A percentile compares a stretch with the other conserved stretches of the same genome.
Conservation (phyloP, 2,329 filamentous ascomycete species). For the Akanthomyces uredinophilus region DNA sequence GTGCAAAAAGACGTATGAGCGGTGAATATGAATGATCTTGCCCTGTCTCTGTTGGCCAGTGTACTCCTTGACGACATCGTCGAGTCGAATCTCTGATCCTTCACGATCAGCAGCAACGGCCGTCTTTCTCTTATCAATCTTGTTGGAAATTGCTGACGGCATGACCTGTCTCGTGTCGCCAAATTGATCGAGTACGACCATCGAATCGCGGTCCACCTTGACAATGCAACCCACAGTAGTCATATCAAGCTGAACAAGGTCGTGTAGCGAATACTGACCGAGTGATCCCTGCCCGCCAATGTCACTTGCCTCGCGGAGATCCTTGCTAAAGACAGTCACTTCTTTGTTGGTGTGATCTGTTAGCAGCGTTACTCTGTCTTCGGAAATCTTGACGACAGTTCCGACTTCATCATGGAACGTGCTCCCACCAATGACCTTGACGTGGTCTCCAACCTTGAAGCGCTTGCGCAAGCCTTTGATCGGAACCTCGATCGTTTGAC, state of each 20-base stretch:
- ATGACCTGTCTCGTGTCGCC: conserved; percentile 76
- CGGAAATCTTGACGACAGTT: conserved; percentile 90
- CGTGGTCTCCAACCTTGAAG: conserved; percentile 90
- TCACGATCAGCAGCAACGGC: conserved; percentile 90
- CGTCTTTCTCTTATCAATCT: conserved; percentile 73
- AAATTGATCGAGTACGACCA: conserved; percentile 87
- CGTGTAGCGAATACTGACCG: conserved; percentile 88
- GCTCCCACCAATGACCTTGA: conserved; percentile 96
- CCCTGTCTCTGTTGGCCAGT: conserved; percentile 81
- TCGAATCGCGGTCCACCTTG: conserved; percentile 89
- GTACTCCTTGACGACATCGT: conserved; percentile 88
- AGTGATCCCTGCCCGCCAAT: conserved; percentile 78
- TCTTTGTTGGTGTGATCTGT: conserved; percentile 91
- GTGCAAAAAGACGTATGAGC: conserved; percentile 86
- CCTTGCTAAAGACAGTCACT: conserved; percentile 96
- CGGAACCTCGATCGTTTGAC: conserved; percentile 86
- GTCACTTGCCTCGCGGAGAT: conserved; percentile 87
- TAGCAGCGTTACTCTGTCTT: conserved; percentile 87
- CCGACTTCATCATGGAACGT: conserved; percentile 92
- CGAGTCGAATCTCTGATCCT: conserved; percentile 84
- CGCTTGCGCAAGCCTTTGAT: conserved; percentile 88
- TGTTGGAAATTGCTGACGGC: conserved; percentile 88
- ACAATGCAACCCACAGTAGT: conserved; percentile 90
- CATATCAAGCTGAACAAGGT: conserved; percentile 88
- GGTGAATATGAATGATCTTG: conserved; percentile 88